Percentiles rank a stretch among this genome's conserved stretches.
Evolutionary conservation across 2,329 filamentous ascomycete genomes (phyloP).

Genomic region (Neonectria hederae): DNA sequence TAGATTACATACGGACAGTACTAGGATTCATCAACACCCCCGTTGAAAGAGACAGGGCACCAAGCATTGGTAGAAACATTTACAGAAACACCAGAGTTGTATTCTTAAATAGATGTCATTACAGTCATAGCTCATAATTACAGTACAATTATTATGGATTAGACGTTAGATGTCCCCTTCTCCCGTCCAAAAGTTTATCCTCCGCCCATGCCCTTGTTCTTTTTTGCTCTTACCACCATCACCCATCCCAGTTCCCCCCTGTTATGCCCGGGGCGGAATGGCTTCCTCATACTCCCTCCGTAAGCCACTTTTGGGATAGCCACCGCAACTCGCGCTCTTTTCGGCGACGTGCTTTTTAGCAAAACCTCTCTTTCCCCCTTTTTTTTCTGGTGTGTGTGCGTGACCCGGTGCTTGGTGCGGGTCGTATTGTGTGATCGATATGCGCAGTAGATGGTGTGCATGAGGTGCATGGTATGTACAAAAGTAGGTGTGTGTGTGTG

Average conservation of each 20-base stretch:
- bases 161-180: neutral
- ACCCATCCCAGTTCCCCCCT: conserved; percentile 12
- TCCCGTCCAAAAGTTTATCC: neutral
- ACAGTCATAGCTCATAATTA: conserved; percentile 20
- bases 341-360: conserved; percentile 12
- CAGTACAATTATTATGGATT: conserved; percentile 23
- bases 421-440: neutral
- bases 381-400: conserved; percentile 8
- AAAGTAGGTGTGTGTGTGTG: neutral
- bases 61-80: no score
- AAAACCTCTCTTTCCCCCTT: neutral
- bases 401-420: conserved; percentile 1
- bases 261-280: conserved; percentile 15
- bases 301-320: conserved; percentile 1
- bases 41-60: neutral
- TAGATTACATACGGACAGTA: neutral
- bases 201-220: conserved; percentile 4
- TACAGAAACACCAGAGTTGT: neutral
- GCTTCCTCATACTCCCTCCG: conserved; percentile 12
- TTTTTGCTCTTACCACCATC: neutral
- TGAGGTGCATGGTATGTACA: neutral
- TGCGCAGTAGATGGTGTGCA: neutral
- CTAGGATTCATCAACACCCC: no score
- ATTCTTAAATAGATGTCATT: conserved; percentile 13
- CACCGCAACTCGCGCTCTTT: conserved; percentile 2